phyloP scores from a whole-genome alignment of 305 asterid genomes.

The Rubia tinctorum region DNA sequence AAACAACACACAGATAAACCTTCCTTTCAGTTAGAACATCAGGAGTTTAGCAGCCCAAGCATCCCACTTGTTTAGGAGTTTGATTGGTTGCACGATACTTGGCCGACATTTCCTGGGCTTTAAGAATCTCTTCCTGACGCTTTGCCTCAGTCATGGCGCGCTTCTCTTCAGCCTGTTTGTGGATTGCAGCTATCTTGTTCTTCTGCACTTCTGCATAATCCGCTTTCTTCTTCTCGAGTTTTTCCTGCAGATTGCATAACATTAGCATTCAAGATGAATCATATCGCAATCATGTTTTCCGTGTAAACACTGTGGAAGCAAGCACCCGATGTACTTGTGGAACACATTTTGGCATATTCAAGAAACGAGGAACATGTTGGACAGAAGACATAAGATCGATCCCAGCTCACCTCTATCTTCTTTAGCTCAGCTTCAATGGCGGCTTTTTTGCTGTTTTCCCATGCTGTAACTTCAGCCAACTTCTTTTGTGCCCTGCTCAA shows the following conservation, averaged over 20 bases:
- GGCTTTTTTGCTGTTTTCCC: constrained; percentile 89
- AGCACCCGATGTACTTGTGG: neutral
- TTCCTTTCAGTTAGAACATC: neutral
- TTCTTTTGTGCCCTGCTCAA: constrained; percentile 74
- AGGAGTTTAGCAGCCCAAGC: constrained; percentile 38
- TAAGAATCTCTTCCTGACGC: constrained; percentile 63
- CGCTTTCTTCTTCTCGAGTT: constrained; percentile 72
- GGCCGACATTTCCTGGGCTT: constrained; percentile 71
- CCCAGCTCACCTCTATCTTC: constrained; percentile 61
- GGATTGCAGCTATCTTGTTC: constrained; percentile 63
- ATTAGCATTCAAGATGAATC: neutral
- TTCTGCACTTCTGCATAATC: constrained; percentile 61
- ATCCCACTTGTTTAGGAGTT: constrained; percentile 59
- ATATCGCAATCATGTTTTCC: neutral
- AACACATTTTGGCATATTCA: neutral
- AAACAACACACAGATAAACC: constrained; percentile 6
- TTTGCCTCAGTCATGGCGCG: constrained; percentile 55
- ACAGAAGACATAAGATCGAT: neutral
- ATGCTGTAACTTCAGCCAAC: constrained; percentile 58
- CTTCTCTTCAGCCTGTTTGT: constrained; percentile 83
- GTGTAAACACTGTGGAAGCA: neutral
- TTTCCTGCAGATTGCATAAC: constrained; percentile 43
- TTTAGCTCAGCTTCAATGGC: constrained; percentile 59
- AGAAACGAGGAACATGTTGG: neutral
- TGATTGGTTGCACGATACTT: constrained; percentile 67